Evolutionary conservation across 163 green algal species (phyloP), one percentile per base, ranked within the genome.

Genomic region (Chlorella variabilis): DNA sequence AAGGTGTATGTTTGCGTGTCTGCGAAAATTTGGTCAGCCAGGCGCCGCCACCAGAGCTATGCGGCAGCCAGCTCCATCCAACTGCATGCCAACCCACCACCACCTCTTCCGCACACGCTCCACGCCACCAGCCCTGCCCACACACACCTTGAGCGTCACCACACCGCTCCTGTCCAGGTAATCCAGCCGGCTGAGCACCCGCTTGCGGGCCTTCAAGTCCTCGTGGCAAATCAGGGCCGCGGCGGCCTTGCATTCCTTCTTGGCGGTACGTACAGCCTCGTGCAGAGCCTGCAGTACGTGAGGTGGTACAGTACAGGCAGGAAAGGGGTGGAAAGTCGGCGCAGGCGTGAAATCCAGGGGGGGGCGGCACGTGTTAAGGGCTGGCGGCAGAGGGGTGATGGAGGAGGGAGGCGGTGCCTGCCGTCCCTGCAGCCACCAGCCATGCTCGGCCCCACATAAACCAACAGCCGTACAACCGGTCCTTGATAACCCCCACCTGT

Each of bases 171-270:
- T 27, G 66, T 94, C 87, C 27, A 98, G 58, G 86, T 95, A 95
- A 0, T 90, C 93, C 59, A 99, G 90, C 13, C 90, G 84, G 29
- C 89, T 88, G 68, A 99, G 90, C 83, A 99, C 92, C 13, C 89
- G 70, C 41, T 80, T 66, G 27, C 93, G 82, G 3, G 83, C 54
- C 29, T 51, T 91, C 31, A 97, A 87, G 85, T 97, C 93, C 18
- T 96, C 87, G 68, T 90, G 83, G 75, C 97, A 83, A 31, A 97
- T 90, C 29, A 97, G 78, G 39, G 84, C 83, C 62, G 86, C 78
- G 2, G 93, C 92, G 5, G 84, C 88, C 79, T 92, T 91, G 8
- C 85, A 83, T 69, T 95, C 90, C 76, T 87, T 83, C 78, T 86
- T 86, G 11, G 90, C 88, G 20, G 87, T 83, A 27, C 77, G 33